Evolutionary conservation across 345 rosid species (phyloP), one percentile per base, ranked within the genome.

Genomic region (Cochlearia excelsa): DNA sequence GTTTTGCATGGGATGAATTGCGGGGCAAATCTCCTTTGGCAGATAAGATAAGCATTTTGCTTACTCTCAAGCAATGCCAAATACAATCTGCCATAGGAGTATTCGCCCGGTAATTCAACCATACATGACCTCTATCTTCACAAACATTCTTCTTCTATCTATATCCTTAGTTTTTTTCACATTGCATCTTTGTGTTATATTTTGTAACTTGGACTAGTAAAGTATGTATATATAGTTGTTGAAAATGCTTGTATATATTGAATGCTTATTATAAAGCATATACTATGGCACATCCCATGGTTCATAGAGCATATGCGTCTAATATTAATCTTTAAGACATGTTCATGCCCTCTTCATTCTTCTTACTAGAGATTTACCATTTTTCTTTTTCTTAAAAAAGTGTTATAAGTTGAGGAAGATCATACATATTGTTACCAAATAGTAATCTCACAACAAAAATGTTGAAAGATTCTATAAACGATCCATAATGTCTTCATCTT

Each of bases 11-110:
- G 47, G 28, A 51, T 35, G 71, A 67, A 58, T 43, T 58, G 65
- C 71, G 71, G 72, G 72, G 72, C 59, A 67, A 67, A 59, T 59
- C 66, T 59, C 72, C 66, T 67, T 67, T 67, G 66, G 66, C 72
- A 67, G 60, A 63, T 8, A 59, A 67, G 60, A 63, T 8, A 59
- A 38, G 65, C 34, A 43, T 43, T 35, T 28, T 51, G 39, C 57
- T 57, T 49, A 45, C 39, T 49, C 9, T 42, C 57, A 63, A 63
- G 48, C 41, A 37, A 65, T 46, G 46, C 40, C 9, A 59, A 59
- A 29, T 16, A 26, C 48, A 10, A 45, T 67, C 66, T 67, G 66
- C 72, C 72, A 52, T 45, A 51, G 66, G 72, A 59, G 54, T 35
- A 51, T 59, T 45, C 66, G 54, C 66, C 72, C 66, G 26, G 72